A percentile compares a stretch with the other conserved stretches of the same genome.
These are phyloP conservation scores for Ceratobasidium sp. DNA, from an alignment of 1,284 basidiomycete species.

Conservation along the genomic window DNA sequence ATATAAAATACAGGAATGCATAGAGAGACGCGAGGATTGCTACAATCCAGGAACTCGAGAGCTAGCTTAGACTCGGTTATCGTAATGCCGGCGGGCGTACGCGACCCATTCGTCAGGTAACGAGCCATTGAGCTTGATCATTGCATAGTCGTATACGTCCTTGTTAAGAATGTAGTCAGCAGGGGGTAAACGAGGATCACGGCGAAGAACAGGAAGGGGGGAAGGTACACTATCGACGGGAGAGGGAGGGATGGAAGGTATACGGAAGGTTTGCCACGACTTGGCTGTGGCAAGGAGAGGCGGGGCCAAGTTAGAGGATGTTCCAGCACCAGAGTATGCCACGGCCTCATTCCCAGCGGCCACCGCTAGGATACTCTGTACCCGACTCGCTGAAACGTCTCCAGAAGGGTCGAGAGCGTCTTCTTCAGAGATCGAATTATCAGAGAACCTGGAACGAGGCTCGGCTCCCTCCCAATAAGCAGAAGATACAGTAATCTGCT, in stretches of 20 bases:
- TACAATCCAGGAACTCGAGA: not conserved
- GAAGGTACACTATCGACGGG: not conserved
- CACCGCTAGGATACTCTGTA: not conserved
- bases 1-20: slow-evolving; percentile 9
- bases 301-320: not conserved
- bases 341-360: not conserved
- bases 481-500: slow-evolving; percentile 22
- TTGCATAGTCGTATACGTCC: slow-evolving; percentile 33
- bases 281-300: not conserved
- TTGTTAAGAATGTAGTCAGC: slow-evolving; percentile 30
- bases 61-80: slow-evolving; percentile 2
- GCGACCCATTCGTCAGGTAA: slow-evolving; percentile 32
- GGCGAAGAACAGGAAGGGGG: not conserved
- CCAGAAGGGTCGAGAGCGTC: not conserved
- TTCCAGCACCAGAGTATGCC: not conserved
- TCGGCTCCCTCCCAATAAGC: not conserved
- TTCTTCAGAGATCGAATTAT: slow-evolving; percentile 4
- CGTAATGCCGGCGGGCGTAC: slow-evolving; percentile 2
- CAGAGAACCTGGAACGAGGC: slow-evolving; percentile 36
- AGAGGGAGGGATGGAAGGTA: slow-evolving; percentile 32
- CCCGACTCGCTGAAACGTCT: not conserved
- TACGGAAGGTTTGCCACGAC: slow-evolving; percentile 36
- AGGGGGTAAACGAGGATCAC: slow-evolving; percentile 35
- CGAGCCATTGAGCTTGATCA: slow-evolving; percentile 2
- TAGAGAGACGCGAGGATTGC: not conserved